A percentile compares a stretch with the other conserved stretches of the same genome.
Conservation (phyloP, 192 early-diverging fungal genomes). For the Coemansia furcata region DNA sequence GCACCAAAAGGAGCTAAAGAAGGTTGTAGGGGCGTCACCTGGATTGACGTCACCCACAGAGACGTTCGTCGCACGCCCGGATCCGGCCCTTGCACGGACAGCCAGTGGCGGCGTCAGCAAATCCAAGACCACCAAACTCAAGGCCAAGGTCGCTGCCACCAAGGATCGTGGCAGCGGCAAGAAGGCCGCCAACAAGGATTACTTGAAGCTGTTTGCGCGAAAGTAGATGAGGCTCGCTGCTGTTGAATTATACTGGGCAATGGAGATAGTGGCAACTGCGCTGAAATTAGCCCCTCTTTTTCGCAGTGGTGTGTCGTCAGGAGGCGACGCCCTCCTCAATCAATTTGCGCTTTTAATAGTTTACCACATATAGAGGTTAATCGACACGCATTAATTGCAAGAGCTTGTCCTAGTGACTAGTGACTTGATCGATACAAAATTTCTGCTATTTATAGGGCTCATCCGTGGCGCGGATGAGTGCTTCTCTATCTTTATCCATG, state of each 20-base stretch:
- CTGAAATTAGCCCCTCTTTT: background rate
- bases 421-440: background rate
- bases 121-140: conserved; percentile 17
- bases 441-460: background rate
- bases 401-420: background rate
- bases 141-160: conserved; percentile 24
- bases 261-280: too few species aligned
- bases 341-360: background rate
- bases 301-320: background rate
- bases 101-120: conserved; percentile 32
- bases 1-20: conserved; percentile 60
- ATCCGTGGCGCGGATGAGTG: background rate
- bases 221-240: background rate
- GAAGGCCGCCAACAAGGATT: conserved; percentile 14
- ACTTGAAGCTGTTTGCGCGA: conserved; percentile 34
- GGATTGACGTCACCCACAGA: background rate
- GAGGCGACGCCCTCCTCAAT: background rate
- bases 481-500: background rate
- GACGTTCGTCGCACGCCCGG: background rate
- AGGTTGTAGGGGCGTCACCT: conserved; percentile 4
- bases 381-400: background rate
- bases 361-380: background rate
- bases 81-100: conserved; percentile 1
- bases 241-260: too few species aligned
- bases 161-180: conserved; percentile 3